These are phyloP conservation scores for Cicer arietinum DNA, from an alignment of 306 rosid species.

Conservation along the genomic window DNA sequence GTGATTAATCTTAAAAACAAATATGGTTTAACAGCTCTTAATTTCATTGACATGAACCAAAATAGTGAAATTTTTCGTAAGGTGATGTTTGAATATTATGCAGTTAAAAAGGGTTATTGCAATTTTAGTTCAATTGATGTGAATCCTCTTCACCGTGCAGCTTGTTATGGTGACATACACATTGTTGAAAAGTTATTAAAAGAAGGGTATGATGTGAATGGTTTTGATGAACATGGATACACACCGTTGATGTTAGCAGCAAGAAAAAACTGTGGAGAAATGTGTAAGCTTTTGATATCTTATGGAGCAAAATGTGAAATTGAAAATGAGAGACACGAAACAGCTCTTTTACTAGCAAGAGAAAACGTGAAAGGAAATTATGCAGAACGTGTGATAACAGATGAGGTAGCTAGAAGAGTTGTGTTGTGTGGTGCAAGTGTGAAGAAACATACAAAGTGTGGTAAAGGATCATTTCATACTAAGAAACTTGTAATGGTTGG, in stretches of 20 bases:
- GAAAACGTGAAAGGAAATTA: conserved; percentile 48
- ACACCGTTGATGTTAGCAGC: conserved; percentile 77
- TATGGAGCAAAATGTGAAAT: conserved; percentile 57
- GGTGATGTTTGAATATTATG: conserved; percentile 51
- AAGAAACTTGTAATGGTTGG: conserved; percentile 53
- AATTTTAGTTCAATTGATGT: conserved; percentile 11
- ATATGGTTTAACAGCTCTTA: conserved; percentile 52
- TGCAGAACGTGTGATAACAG: conserved; percentile 58
- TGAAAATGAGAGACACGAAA: conserved; percentile 54
- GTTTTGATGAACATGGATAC: conserved; percentile 51
- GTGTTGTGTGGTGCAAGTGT: conserved; percentile 53
- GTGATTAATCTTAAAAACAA: conserved; percentile 51
- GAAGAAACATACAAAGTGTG: conserved; percentile 69
- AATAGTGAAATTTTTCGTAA: conserved; percentile 49
- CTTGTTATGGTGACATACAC: conserved; percentile 48
- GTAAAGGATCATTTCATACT: conserved; percentile 64
- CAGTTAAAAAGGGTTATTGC: conserved; percentile 31
- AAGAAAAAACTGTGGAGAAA: conserved; percentile 49
- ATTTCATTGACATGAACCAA: conserved; percentile 48
- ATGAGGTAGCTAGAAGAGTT: conserved; percentile 54
- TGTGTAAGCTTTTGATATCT: conserved; percentile 59
- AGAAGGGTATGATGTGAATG: conserved; percentile 53
- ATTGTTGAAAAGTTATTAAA: conserved; percentile 40
- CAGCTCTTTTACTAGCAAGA: conserved; percentile 58
- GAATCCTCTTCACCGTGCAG: conserved; percentile 58